phyloP scores from a whole-genome alignment of 2,329 filamentous ascomycete genomes.

The Alternaria angustiovoidea region DNA sequence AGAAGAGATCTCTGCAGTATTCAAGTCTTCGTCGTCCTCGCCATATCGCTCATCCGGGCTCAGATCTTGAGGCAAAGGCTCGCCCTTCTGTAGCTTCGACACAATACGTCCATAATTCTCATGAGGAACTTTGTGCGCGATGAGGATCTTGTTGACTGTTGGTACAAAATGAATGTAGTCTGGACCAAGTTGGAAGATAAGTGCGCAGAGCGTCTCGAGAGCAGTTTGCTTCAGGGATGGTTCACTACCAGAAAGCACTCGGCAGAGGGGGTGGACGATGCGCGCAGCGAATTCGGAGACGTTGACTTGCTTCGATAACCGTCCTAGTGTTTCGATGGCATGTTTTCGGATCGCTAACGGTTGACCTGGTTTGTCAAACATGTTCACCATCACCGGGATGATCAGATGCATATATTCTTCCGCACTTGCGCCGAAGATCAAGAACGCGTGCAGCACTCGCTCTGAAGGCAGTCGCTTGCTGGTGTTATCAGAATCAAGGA shows the following conservation, averaged over 20 bases:
- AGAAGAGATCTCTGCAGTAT: slow-evolving; percentile 81
- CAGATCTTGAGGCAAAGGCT: slow-evolving; percentile 92
- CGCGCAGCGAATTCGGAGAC: slow-evolving; percentile 96
- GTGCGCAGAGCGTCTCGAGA: slow-evolving; percentile 89
- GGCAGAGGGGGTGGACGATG: slow-evolving; percentile 91
- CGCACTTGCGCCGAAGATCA: slow-evolving; percentile 93
- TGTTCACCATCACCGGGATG: slow-evolving; percentile 90
- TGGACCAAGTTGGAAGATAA: slow-evolving; percentile 94
- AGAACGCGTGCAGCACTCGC: slow-evolving; percentile 89
- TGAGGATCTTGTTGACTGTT: slow-evolving; percentile 86
- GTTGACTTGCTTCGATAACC: slow-evolving; percentile 94
- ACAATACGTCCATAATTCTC: slow-evolving; percentile 92
- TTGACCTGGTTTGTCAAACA: slow-evolving; percentile 89
- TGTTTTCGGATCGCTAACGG: slow-evolving; percentile 81
- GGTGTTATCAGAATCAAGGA: slow-evolving; percentile 85
- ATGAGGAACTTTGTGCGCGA: slow-evolving; percentile 82
- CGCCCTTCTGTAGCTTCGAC: slow-evolving; percentile 91
- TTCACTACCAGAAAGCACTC: slow-evolving; percentile 79
- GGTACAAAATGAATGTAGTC: slow-evolving; percentile 95
- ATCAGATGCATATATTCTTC: slow-evolving; percentile 99
- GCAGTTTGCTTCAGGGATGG: slow-evolving; percentile 78
- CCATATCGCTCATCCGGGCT: slow-evolving; percentile 84
- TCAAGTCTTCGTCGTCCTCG: slow-evolving; percentile 79
- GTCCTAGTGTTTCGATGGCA: slow-evolving; percentile 93
- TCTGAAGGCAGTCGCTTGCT: slow-evolving; percentile 82